Percentiles rank a stretch among this genome's conserved stretches.
Evolutionary conservation across 1,284 basidiomycete species (phyloP).

Genomic region (Singerocomus inundabilis): DNA sequence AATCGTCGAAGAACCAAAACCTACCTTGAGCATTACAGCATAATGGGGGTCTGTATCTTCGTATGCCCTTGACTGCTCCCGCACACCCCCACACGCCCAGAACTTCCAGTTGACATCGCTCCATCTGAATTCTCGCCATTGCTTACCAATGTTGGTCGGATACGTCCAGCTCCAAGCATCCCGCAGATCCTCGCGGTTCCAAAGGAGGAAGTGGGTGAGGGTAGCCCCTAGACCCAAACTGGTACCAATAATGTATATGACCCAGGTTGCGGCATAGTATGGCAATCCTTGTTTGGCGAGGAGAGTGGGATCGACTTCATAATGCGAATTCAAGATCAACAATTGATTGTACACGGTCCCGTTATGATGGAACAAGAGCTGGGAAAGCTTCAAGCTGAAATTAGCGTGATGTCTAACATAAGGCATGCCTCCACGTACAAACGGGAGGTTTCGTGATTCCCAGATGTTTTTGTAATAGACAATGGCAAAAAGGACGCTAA

Average conservation of each 20-base stretch:
- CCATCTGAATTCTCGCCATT: constrained; percentile 26
- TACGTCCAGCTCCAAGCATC: constrained; percentile 45
- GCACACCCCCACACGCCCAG: constrained; percentile 44
- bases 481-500: constrained; percentile 41
- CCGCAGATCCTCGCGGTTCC: constrained; percentile 46
- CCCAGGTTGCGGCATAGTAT: constrained; percentile 38
- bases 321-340: constrained; percentile 47
- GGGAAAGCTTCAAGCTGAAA: constrained; percentile 36
- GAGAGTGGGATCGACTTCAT: constrained; percentile 44
- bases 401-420: not conserved
- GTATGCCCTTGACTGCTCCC: constrained; percentile 25
- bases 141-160: constrained; percentile 22
- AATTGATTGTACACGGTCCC: constrained; percentile 48
- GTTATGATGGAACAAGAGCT: constrained; percentile 50
- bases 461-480: constrained; percentile 49
- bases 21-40: constrained; percentile 52
- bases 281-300: constrained; percentile 44
- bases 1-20: not conserved
- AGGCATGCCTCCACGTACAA: constrained; percentile 30
- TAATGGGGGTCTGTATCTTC: constrained; percentile 51
- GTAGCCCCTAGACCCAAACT: constrained; percentile 45
- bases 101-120: constrained; percentile 41
- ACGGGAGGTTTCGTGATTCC: constrained; percentile 48
- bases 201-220: constrained; percentile 50
- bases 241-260: constrained; percentile 34